phyloP scores from a whole-genome alignment of 495 filamentous ascomycete genomes.

The Pyrenula massariospora region DNA sequence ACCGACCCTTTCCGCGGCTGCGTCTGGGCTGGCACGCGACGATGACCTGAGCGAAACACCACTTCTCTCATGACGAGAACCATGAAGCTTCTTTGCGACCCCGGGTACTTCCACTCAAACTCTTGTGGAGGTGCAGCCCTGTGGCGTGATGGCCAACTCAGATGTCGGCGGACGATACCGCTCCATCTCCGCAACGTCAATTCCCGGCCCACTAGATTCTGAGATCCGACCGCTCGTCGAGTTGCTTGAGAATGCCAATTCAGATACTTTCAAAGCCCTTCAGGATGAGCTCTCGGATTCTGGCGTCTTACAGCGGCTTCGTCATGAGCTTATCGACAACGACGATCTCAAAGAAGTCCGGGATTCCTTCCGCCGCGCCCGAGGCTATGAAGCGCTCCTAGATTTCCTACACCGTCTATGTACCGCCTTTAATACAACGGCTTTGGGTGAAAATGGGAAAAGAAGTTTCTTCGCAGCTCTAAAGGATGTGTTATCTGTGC shows the following conservation, averaged over 20 bases:
- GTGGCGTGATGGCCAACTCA: not conserved
- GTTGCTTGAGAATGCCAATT: conserved; percentile 26
- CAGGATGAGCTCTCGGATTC: conserved; percentile 22
- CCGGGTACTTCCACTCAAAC: not conserved
- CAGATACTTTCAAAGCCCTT: conserved; percentile 11
- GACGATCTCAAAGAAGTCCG: conserved; percentile 34
- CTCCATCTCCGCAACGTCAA: conserved; percentile 39
- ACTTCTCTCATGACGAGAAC: not conserved
- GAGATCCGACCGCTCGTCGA: conserved; percentile 50
- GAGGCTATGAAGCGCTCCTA: conserved; percentile 69
- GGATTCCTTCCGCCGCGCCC: conserved; percentile 74
- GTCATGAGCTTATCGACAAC: conserved; percentile 45
- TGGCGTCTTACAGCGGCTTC: conserved; percentile 30
- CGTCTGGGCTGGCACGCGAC: not conserved
- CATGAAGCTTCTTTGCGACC: not conserved
- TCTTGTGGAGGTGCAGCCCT: not conserved
- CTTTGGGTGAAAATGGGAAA: conserved; percentile 42
- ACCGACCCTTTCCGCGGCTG: too few species aligned
- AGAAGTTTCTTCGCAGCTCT: conserved; percentile 55
- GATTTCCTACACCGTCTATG: conserved; percentile 54
- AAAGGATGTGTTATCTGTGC: conserved; percentile 54
- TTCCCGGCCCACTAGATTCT: conserved; percentile 43
- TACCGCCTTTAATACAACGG: conserved; percentile 52
- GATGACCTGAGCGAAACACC: not conserved
- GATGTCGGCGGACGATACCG: conserved; percentile 27